Conservation (phyloP, 495 filamentous ascomycete genomes). For the Lindgomyces ingoldianus region DNA sequence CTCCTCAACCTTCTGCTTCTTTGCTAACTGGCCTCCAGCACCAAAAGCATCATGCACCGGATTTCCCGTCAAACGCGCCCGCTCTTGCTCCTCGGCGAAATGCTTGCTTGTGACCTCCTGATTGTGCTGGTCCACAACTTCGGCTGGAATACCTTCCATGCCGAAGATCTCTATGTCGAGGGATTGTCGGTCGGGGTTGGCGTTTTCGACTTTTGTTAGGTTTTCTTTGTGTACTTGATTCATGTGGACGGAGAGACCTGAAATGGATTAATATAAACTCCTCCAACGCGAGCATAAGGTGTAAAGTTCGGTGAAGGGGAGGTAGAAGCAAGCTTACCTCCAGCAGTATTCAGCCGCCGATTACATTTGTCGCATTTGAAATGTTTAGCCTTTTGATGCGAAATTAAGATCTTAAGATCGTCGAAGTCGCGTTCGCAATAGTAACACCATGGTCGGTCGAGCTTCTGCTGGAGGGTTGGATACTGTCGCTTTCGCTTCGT, state of each 20-base stretch:
- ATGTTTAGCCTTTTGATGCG: constrained; percentile 97
- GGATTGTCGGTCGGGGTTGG: constrained; percentile 75
- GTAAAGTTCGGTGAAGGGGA: not conserved
- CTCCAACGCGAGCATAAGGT: not conserved
- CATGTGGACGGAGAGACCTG: constrained; percentile 94
- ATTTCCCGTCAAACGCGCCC: constrained; percentile 80
- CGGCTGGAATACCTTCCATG: constrained; percentile 94
- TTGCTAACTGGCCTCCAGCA: constrained; percentile 47
- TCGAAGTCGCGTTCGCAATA: constrained; percentile 99
- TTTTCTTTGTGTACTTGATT: constrained; percentile 97
- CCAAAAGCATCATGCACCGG: constrained; percentile 66
- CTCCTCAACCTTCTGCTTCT: constrained; percentile 69
- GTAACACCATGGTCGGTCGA: constrained; percentile 93
- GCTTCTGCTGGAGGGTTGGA: constrained; percentile 82
- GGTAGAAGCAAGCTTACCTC: constrained; percentile 64
- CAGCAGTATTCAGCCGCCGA: constrained; percentile 87
- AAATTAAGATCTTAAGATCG: constrained; percentile 91
- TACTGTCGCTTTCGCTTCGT: constrained; percentile 84
- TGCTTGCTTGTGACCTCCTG: constrained; percentile 80
- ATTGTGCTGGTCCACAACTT: constrained; percentile 76
- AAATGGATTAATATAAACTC: too few species aligned
- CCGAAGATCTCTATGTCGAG: constrained; percentile 96
- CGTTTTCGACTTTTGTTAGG: constrained; percentile 83
- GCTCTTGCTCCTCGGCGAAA: constrained; percentile 80
- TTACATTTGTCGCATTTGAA: constrained; percentile 93